Percentiles rank a stretch among this genome's conserved stretches.
These are phyloP conservation scores for Citrus reticulata DNA, from an alignment of 345 rosid genomes.

Conservation along the genomic window DNA sequence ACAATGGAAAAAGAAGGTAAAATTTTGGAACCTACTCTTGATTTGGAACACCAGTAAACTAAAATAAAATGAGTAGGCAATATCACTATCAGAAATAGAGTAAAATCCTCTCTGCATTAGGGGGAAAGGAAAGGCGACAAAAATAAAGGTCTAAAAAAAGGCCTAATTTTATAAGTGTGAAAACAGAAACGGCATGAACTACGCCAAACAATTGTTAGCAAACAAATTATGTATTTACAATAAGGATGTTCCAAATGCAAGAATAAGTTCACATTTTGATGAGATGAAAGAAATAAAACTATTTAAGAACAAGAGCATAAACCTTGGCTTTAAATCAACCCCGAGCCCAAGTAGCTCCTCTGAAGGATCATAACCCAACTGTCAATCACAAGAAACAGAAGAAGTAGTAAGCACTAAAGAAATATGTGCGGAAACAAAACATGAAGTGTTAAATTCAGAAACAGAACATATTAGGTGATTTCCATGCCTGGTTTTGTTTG, in stretches of 20 bases:
- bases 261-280: background rate
- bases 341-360: constrained; percentile 67
- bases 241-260: background rate
- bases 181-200: background rate
- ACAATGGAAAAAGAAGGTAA: background rate
- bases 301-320: background rate
- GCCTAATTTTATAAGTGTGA: background rate
- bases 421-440: background rate
- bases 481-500: constrained; percentile 36
- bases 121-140: background rate
- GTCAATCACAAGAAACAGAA: constrained; percentile 17
- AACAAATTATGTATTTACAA: background rate
- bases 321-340: constrained; percentile 62
- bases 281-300: background rate
- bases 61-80: background rate
- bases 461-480: background rate
- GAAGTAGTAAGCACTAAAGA: background rate
- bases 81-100: background rate
- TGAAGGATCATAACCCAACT: constrained; percentile 81
- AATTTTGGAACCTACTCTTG: background rate
- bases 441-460: background rate
- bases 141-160: background rate
- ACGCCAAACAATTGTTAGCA: background rate
- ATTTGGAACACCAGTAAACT: background rate
- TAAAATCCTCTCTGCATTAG: background rate